A percentile compares a stretch with the other conserved stretches of the same genome.
phyloP scores from a whole-genome alignment of 495 filamentous ascomycete species.

The Lindgomyces ingoldianus region DNA sequence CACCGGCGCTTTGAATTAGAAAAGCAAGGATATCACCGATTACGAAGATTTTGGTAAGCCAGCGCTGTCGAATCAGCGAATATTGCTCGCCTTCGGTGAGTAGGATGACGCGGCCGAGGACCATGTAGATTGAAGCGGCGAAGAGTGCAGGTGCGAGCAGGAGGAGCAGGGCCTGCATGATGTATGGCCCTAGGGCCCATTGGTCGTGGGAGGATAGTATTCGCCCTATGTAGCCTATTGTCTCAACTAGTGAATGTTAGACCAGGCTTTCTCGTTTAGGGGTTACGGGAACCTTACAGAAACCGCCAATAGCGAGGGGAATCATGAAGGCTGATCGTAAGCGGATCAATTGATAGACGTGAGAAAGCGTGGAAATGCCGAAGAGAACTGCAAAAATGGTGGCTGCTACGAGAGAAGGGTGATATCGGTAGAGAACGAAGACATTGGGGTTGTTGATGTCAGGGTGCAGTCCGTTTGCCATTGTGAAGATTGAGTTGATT shows the following conservation, averaged over 20 bases:
- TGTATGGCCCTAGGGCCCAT: slow-evolving; percentile 38
- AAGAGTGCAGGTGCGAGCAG: slow-evolving; percentile 51
- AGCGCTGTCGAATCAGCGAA: slow-evolving; percentile 42
- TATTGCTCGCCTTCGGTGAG: slow-evolving; percentile 50
- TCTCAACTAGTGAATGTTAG: slow-evolving; percentile 46
- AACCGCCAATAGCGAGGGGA: slow-evolving; percentile 56
- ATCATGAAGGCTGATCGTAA: slow-evolving; percentile 58
- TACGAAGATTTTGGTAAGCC: slow-evolving; percentile 53
- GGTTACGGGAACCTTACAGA: slow-evolving; percentile 50
- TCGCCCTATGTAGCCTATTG: slow-evolving; percentile 51
- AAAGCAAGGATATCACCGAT: slow-evolving; percentile 51
- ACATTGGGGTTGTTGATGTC: background rate
- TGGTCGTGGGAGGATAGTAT: slow-evolving; percentile 32
- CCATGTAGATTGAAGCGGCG: slow-evolving; percentile 52
- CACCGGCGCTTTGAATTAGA: slow-evolving; percentile 47
- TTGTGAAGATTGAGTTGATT: background rate
- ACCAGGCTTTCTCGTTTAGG: background rate
- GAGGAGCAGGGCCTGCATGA: slow-evolving; percentile 45
- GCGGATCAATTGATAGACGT: slow-evolving; percentile 51
- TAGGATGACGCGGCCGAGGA: slow-evolving; percentile 46
- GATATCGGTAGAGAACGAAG: slow-evolving; percentile 51
- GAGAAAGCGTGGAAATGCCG: slow-evolving; percentile 45
- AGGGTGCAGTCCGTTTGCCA: background rate
- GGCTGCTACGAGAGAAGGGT: slow-evolving; percentile 53
- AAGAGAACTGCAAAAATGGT: slow-evolving; percentile 57